Base-by-base conservation (phyloP, 2,329 filamentous ascomycete genomes). In the Akanthomyces muscarius region DNA sequence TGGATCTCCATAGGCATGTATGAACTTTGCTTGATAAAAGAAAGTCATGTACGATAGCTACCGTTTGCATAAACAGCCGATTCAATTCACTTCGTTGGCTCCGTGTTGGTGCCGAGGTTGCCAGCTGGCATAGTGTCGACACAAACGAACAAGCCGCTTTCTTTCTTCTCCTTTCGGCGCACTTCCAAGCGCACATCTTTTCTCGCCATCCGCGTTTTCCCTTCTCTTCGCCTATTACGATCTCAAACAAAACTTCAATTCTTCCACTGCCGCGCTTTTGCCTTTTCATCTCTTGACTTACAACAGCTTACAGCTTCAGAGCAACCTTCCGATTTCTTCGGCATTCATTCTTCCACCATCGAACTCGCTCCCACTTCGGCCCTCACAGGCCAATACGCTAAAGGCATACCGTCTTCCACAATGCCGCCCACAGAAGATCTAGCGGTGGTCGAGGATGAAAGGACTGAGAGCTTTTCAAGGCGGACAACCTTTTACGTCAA, bases 401-500 rank as follows among this genome's bases (percentile, higher is more conserved):
- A 51, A 13, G 8, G 16, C 48, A 33, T 10, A 51, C 11, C 4
- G 8, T 10, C 18, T 47, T 16, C 8, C 55, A n/a, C 6, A 16
- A 48, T 57, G 54, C 5, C 54, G 5, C 41, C 25, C 1, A 47
- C 36, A 38, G 47, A 25, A 8, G 30, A 23, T 16, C n/a, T 11
- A 18, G 42, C 55, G 4, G n/a, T 44, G 16, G 3, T 14, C 30
- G 48, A 28, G 21, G 47, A 48, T 41, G 13, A 61, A 23, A 61
- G 36, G 6, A 10, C 7, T 8, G 61, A 63, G 33, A 36, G 53
- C 2, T 53, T 58, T 7, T 28, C 38, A 4, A 58, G 36, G 23
- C 23, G 61, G 33, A 58, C 44, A 0, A 70, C 68, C 1, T 73
- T 73, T 48, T 73, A 65, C 47, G 67, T 73, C 56, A 69, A 70